A percentile compares a stretch with the other conserved stretches of the same genome.
These are phyloP conservation scores for Penicillium corylophilum DNA, from an alignment of 2,329 filamentous ascomycete species.

Conservation along the genomic window DNA sequence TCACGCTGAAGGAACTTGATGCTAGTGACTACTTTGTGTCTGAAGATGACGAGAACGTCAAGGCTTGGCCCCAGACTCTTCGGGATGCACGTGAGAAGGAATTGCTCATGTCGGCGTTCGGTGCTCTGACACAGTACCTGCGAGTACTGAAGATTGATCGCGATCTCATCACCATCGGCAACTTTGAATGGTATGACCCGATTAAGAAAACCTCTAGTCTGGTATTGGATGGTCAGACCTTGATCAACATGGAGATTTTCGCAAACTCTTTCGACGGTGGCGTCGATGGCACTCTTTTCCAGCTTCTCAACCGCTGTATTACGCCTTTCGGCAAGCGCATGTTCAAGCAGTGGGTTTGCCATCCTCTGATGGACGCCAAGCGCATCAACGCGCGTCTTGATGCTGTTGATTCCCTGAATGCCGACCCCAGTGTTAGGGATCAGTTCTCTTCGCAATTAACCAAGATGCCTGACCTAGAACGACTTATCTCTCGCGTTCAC, in stretches of 20 bases:
- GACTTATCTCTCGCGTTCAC: slow-evolving; percentile 90
- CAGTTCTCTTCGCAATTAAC: slow-evolving; percentile 84
- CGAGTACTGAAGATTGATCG: slow-evolving; percentile 83
- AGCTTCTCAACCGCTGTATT: slow-evolving; percentile 86
- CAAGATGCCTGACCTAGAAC: slow-evolving; percentile 90
- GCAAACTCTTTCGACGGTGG: slow-evolving; percentile 88
- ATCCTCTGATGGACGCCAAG: slow-evolving; percentile 80
- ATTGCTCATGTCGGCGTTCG: slow-evolving; percentile 83
- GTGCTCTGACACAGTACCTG: slow-evolving; percentile 84
- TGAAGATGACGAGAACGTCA: slow-evolving; percentile 56
- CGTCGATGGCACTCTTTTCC: slow-evolving; percentile 81
- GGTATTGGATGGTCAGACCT: slow-evolving; percentile 89
- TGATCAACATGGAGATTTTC: slow-evolving; percentile 98
- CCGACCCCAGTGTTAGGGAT: slow-evolving; percentile 75
- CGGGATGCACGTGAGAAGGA: slow-evolving; percentile 73
- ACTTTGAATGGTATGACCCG: slow-evolving; percentile 88
- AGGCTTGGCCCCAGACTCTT: slow-evolving; percentile 76
- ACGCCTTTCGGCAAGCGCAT: slow-evolving; percentile 96
- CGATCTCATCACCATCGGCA: slow-evolving; percentile 81
- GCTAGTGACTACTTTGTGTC: slow-evolving; percentile 74
- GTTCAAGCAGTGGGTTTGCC: slow-evolving; percentile 95
- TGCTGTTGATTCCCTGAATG: slow-evolving; percentile 89
- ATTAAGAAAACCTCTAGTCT: slow-evolving; percentile 88
- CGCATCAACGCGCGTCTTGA: slow-evolving; percentile 93
- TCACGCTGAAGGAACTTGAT: slow-evolving; percentile 76